These are phyloP conservation scores for Fomitopsis palustris DNA, from an alignment of 1,284 basidiomycete genomes.

Conservation along the genomic window DNA sequence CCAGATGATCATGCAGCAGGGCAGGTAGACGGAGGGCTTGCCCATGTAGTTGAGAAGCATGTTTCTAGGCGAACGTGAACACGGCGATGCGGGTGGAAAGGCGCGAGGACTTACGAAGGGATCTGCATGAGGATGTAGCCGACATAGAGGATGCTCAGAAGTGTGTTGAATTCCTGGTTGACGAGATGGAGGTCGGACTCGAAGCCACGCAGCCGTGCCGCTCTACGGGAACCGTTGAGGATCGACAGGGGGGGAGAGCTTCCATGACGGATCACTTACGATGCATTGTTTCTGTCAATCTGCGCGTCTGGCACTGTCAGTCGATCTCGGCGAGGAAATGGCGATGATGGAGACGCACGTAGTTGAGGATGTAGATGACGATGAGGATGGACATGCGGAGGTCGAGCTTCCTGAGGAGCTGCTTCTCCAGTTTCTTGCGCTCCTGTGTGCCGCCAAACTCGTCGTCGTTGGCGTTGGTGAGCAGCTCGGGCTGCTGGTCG, in stretches of 20 bases:
- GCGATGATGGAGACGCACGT: slow-evolving; percentile 33
- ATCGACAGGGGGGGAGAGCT: not conserved
- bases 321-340: not conserved
- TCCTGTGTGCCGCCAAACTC: slow-evolving; percentile 41
- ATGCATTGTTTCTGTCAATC: slow-evolving; percentile 67
- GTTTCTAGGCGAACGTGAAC: slow-evolving; percentile 41
- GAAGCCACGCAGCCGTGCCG: slow-evolving; percentile 66
- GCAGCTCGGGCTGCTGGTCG: slow-evolving; percentile 13
- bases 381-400: slow-evolving; percentile 60
- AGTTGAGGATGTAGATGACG: slow-evolving; percentile 69
- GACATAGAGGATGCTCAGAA: slow-evolving; percentile 73
- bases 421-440: slow-evolving; percentile 43
- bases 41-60: slow-evolving; percentile 72
- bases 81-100: not conserved
- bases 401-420: slow-evolving; percentile 61
- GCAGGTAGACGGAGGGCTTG: slow-evolving; percentile 72
- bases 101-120: slow-evolving; percentile 51
- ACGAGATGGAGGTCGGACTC: slow-evolving; percentile 64
- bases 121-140: slow-evolving; percentile 82
- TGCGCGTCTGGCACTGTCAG: slow-evolving; percentile 23
- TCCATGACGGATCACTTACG: slow-evolving; percentile 33
- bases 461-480: slow-evolving; percentile 22
- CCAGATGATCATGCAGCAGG: slow-evolving; percentile 70
- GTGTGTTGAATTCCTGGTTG: slow-evolving; percentile 64
- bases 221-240: slow-evolving; percentile 34